Evolutionary conservation across 495 filamentous ascomycete species (phyloP), one percentile per base, ranked within the genome.

Genomic region (Tuber brumale): DNA sequence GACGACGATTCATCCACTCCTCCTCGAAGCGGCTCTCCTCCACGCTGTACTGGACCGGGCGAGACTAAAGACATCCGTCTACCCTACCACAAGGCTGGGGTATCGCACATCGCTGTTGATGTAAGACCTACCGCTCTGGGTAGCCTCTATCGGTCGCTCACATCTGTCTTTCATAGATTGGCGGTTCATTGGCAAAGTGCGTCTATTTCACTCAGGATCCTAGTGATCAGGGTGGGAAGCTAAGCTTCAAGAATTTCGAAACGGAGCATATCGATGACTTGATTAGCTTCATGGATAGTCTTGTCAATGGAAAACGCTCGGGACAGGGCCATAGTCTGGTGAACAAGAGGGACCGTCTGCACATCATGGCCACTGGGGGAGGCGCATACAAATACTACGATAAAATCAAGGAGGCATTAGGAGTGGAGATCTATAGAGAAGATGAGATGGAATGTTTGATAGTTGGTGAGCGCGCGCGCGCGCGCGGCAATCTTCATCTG

Each of bases 391-490:
- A 97, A 83, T 98, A 90, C 85, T 97, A 98, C 82, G 94, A 97
- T 81, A 91, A 89, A 85, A 91, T 98, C 79, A 91, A 90, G 81
- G 88, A 93, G 61, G 88, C 89, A 3, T 85, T 99, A 45, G 91
- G 91, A 6, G 91, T 97, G 23, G 91, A 97, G 80, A 94, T 99
- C 69, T 84, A 95, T 76, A 87, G 93, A 37, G 96, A 98, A 83
- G 95, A 99, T 81, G 95, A 99, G 84, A 99, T 99, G 96, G 93
- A 97, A 84, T 99, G 95, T 84, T 85, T 99, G 72, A 99, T 99
- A 79, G 95, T 94, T 73, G 94, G 93, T 93, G 84, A 70, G 86
- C 75, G n/a, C 44, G 4, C 70, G 61, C 72, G 70, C 48, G 9
- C 7, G 46, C 48, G 8, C 23, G 57, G 31, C 57, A 61, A 46